A percentile compares a stretch with the other conserved stretches of the same genome.
Evolutionary conservation across 78 protist genomes (phyloP).

Genomic region (Dictyostelium intermedium): DNA sequence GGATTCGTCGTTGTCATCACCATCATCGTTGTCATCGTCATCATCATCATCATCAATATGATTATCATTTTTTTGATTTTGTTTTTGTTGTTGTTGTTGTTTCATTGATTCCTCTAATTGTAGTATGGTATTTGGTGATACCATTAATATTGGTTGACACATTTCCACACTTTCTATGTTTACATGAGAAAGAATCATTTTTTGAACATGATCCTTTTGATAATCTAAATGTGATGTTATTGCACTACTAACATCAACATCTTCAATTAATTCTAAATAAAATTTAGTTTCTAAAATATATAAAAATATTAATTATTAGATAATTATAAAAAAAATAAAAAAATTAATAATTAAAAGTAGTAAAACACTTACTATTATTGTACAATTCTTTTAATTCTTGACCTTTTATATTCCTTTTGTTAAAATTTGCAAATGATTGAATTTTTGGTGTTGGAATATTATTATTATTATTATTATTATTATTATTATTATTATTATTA

Average conservation of each 20-base stretch:
- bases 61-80: not conserved
- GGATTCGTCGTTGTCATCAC: not conserved
- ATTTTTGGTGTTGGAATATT: slow-evolving; percentile 1
- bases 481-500: not conserved
- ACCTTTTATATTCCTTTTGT: not conserved
- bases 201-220: not conserved
- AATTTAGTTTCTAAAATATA: not conserved
- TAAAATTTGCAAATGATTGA: not conserved
- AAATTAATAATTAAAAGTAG: not conserved
- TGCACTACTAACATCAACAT: slow-evolving; percentile 65
- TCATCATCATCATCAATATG: not conserved
- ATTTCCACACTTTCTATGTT: not conserved
- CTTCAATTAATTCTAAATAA: slow-evolving; percentile 41
- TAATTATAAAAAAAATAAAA: too few species aligned
- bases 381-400: not conserved
- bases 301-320: too few species aligned
- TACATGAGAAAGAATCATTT: slow-evolving; percentile 45
- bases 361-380: not conserved
- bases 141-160: slow-evolving; percentile 4
- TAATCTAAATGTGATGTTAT: slow-evolving; percentile 67
- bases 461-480: not conserved
- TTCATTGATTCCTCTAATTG: not conserved
- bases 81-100: not conserved
- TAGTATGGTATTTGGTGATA: not conserved
- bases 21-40: not conserved